Conservation (phyloP, 2,329 filamentous ascomycete genomes). For the Neonectria punicea region DNA sequence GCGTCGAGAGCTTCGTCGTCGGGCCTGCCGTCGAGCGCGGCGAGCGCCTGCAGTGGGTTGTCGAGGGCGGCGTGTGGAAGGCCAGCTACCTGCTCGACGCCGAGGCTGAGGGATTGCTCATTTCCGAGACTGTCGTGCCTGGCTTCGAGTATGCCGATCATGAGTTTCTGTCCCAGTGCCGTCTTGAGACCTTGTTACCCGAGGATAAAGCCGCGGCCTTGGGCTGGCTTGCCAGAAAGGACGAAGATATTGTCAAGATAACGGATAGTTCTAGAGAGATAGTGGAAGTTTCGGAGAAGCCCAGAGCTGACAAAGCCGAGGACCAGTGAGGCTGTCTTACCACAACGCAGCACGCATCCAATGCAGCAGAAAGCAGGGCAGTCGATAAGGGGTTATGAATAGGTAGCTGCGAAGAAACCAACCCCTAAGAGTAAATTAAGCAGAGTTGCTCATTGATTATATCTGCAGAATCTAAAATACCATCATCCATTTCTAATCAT, state of each 20-base stretch:
- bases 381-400: neutral
- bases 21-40: conserved; percentile 66
- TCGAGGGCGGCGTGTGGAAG: conserved; percentile 76
- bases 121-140: conserved; percentile 74
- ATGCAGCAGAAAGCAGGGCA: neutral
- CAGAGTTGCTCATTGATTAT: conserved; percentile 4
- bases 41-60: conserved; percentile 74
- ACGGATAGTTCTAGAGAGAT: conserved; percentile 10
- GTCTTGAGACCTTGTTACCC: conserved; percentile 63
- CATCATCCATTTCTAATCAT: conserved; percentile 35
- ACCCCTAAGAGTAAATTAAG: conserved; percentile 1
- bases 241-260: neutral
- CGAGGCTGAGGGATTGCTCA: conserved; percentile 63
- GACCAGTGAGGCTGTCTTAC: neutral
- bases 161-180: conserved; percentile 68
- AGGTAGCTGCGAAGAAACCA: neutral
- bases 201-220: conserved; percentile 61
- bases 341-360: no score
- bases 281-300: neutral
- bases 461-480: conserved; percentile 20
- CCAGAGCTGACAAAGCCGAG: neutral
- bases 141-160: conserved; percentile 76
- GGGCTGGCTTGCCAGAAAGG: conserved; percentile 53
- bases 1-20: conserved; percentile 73
- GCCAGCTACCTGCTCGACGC: conserved; percentile 64